phyloP scores from a whole-genome alignment of 1,284 basidiomycete species.

The Sutorius eximius region DNA sequence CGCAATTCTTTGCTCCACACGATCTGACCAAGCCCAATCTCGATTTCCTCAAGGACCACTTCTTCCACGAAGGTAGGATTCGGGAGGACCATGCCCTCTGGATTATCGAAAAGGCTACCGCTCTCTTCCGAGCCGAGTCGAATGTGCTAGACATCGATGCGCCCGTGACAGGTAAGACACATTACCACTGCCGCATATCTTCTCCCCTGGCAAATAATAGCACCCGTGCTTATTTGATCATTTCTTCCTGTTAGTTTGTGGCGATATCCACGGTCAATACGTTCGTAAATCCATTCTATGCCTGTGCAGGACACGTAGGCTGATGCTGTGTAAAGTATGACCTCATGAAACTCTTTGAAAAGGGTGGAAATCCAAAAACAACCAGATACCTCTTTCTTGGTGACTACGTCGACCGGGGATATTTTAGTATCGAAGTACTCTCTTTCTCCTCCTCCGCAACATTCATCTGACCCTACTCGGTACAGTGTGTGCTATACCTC shows the following conservation, averaged over 20 bases:
- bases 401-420: constrained; percentile 93
- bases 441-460: neutral
- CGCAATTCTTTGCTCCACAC: constrained; percentile 86
- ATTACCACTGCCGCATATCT: neutral
- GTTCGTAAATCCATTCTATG: constrained; percentile 47
- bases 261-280: constrained; percentile 82
- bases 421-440: constrained; percentile 85
- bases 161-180: constrained; percentile 76
- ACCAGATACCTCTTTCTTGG: constrained; percentile 87
- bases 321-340: constrained; percentile 61
- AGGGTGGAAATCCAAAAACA: constrained; percentile 90
- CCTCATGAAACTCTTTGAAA: constrained; percentile 93
- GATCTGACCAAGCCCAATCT: constrained; percentile 88
- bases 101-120: constrained; percentile 79
- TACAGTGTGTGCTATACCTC: constrained; percentile 84
- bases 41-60: constrained; percentile 97
- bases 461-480: constrained; percentile 2
- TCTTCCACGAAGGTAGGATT: constrained; percentile 91
- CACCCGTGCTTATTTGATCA: constrained; percentile 7
- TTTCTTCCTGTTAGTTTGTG: constrained; percentile 60
- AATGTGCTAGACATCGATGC: constrained; percentile 89
- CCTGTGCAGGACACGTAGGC: constrained; percentile 10
- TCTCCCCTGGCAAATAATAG: neutral
- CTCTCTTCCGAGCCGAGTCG: constrained; percentile 73
- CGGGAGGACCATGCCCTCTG: constrained; percentile 89